phyloP scores from a whole-genome alignment of 129 eudicot genomes.

The Flaveria ramosissima region DNA sequence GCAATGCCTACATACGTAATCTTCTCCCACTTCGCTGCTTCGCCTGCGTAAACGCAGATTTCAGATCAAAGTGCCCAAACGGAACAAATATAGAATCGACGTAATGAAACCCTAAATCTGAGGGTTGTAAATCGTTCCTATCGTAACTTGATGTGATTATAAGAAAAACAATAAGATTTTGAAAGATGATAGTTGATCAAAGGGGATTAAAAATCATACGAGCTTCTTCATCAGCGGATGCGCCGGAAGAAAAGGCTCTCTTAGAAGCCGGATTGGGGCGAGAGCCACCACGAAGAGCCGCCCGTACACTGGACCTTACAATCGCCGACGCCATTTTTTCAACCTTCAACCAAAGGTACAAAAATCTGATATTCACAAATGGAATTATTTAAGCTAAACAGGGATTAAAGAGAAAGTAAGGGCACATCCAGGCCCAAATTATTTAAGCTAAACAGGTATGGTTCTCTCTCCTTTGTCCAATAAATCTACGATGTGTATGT shows the following conservation, averaged over 20 bases:
- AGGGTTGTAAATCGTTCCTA: neutral
- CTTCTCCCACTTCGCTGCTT: slow-evolving; percentile 81
- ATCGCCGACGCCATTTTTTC: slow-evolving; percentile 68
- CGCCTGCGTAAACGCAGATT: too few species aligned
- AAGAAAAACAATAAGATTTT: too few species aligned
- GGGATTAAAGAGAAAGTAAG: too few species aligned
- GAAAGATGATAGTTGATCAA: neutral
- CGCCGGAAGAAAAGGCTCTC: slow-evolving; percentile 51
- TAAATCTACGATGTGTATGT: too few species aligned
- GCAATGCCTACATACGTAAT: slow-evolving; percentile 59
- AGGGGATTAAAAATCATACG: slow-evolving; percentile 34
- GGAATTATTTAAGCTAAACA: neutral
- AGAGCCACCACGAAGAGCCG: slow-evolving; percentile 56
- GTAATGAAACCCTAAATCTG: slow-evolving; percentile 23
- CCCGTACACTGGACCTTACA: slow-evolving; percentile 56
- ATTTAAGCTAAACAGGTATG: too few species aligned
- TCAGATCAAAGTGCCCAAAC: neutral
- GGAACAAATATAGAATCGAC: neutral
- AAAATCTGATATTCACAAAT: neutral
- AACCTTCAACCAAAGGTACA: neutral
- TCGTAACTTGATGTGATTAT: slow-evolving; percentile 3
- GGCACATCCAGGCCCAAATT: too few species aligned
- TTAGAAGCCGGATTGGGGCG: slow-evolving; percentile 45
- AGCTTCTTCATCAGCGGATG: slow-evolving; percentile 57
- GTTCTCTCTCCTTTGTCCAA: too few species aligned